A percentile compares a stretch with the other conserved stretches of the same genome.
Conservation (phyloP, 257 asterid genomes). For the Nicotiana undulata region DNA sequence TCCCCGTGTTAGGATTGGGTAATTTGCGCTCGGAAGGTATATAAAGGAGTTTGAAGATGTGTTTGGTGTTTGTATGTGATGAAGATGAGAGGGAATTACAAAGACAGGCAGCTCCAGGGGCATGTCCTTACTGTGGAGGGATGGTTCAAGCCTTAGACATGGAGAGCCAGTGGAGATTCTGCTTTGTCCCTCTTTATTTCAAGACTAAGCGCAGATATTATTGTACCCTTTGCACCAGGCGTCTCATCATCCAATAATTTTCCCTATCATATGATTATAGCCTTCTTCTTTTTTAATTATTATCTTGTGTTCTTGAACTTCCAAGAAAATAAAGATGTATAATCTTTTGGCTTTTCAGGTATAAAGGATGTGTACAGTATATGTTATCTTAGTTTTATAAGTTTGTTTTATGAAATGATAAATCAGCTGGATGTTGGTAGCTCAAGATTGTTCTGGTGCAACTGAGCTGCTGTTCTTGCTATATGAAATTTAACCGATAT, state of each 20-base stretch:
- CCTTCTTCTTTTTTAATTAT: neutral
- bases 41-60: conserved; percentile 30
- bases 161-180: conserved; percentile 72
- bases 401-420: neutral
- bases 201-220: conserved; percentile 59
- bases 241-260: conserved; percentile 38
- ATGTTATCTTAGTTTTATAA: neutral
- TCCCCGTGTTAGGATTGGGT: neutral
- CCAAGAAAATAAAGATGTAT: neutral
- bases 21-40: neutral
- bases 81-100: conserved; percentile 74
- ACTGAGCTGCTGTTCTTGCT: neutral
- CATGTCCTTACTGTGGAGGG: conserved; percentile 89
- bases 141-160: conserved; percentile 81
- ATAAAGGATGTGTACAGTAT: neutral
- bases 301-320: neutral
- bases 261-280: neutral
- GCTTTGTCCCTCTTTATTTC: conserved; percentile 72
- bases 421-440: neutral
- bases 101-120: conserved; percentile 69
- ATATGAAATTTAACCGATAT: neutral
- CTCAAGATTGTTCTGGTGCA: neutral
- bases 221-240: conserved; percentile 67
- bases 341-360: neutral
- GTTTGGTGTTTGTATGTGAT: conserved; percentile 78